Evolutionary conservation across 2,329 filamentous ascomycete species (phyloP).

Genomic region (Penicillium vulpinum): DNA sequence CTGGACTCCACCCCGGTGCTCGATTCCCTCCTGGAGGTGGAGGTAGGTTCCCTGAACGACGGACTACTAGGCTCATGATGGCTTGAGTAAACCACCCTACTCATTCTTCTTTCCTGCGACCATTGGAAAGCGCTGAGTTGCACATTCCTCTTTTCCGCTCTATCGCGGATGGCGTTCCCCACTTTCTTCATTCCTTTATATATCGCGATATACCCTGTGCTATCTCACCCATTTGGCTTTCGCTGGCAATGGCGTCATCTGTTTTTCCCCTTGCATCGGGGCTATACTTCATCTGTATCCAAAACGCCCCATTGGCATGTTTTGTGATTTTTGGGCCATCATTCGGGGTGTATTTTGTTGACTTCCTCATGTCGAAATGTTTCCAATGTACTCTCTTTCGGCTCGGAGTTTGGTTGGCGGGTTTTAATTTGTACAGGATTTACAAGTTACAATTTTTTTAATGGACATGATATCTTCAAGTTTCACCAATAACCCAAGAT

Average conservation of each 20-base stretch:
- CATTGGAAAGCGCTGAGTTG: not conserved
- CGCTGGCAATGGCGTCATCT: constrained; percentile 16
- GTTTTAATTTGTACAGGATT: not conserved
- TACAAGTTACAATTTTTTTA: no score
- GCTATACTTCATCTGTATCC: constrained; percentile 7
- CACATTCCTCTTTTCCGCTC: not conserved
- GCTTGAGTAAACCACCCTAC: constrained; percentile 33
- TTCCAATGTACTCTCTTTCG: constrained; percentile 14
- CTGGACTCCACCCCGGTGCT: constrained; percentile 21
- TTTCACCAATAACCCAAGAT: not conserved
- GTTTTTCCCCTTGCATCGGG: constrained; percentile 1
- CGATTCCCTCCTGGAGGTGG: constrained; percentile 30
- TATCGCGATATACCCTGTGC: constrained; percentile 26
- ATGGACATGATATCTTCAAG: constrained; percentile 7
- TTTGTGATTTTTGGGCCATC: not conserved
- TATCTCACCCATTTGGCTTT: constrained; percentile 10
- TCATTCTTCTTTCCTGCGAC: not conserved
- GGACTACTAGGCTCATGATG: constrained; percentile 53
- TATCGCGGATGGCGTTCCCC: not conserved
- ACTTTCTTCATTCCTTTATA: constrained; percentile 18
- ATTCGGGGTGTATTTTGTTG: constrained; percentile 6
- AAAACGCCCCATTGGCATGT: not conserved
- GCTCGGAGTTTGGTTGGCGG: constrained; percentile 15
- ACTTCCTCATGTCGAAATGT: constrained; percentile 18
- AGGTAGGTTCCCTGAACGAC: constrained; percentile 49